Evolutionary conservation across 495 filamentous ascomycete genomes (phyloP).

Genomic region (Penicillium coffeae): DNA sequence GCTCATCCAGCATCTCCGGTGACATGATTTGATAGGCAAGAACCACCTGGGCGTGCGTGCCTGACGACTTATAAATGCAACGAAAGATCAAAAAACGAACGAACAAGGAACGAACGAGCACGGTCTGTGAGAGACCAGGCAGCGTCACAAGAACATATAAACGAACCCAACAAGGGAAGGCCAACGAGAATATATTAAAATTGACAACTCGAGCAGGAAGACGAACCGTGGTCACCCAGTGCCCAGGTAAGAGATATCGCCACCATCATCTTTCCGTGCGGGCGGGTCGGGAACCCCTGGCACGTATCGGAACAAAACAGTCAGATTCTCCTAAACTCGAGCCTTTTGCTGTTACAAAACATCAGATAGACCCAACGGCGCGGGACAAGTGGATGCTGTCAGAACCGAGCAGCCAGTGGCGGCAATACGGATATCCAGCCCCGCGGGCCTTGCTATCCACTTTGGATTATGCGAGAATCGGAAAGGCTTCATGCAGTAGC

Average conservation of each 20-base stretch:
- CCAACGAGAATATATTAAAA: too few relatives aligned
- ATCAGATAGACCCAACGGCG: neutral
- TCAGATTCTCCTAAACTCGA: too few relatives aligned
- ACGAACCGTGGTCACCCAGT: too few relatives aligned
- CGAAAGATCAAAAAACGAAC: neutral
- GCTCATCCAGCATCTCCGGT: constrained; percentile 5
- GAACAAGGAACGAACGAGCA: neutral
- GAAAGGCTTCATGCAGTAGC: neutral
- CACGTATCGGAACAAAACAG: too few relatives aligned
- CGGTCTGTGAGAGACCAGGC: too few relatives aligned
- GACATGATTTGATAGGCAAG: constrained; percentile 4
- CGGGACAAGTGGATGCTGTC: neutral
- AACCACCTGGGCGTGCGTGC: too few relatives aligned
- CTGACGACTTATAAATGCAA: neutral
- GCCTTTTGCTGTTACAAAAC: neutral
- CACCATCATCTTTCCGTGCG: too few relatives aligned
- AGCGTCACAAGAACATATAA: too few relatives aligned
- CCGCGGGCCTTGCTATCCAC: neutral
- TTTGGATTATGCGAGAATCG: neutral
- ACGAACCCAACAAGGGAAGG: too few relatives aligned
- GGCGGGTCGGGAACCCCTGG: too few relatives aligned
- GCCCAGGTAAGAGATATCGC: too few relatives aligned
- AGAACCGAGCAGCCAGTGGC: neutral
- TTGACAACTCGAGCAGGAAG: too few relatives aligned
- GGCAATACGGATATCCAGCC: neutral